Conservation (phyloP, 2,329 filamentous ascomycete species). For the Zasmidium cellare region DNA sequence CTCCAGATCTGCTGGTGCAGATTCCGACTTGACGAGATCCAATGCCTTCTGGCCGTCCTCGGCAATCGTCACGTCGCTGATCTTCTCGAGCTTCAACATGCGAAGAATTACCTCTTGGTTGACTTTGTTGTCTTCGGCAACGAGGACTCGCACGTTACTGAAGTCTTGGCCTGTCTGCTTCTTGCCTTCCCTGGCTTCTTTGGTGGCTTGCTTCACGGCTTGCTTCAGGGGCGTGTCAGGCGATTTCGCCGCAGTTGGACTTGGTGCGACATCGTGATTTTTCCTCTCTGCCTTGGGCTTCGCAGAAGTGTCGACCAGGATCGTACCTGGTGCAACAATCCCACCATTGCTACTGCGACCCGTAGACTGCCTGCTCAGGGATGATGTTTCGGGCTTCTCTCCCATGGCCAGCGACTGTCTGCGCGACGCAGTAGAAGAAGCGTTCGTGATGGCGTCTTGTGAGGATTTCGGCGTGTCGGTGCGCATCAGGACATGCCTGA, state of each 20-base stretch:
- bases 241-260: not conserved
- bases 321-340: not conserved
- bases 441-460: constrained; percentile 1
- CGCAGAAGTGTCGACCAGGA: not conserved
- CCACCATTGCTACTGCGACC: not conserved
- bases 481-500: constrained; percentile 65
- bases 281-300: not conserved
- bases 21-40: constrained; percentile 67
- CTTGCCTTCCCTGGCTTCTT: constrained; percentile 56
- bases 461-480: not conserved
- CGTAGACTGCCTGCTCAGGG: constrained; percentile 1
- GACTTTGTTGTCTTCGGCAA: constrained; percentile 76
- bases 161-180: constrained; percentile 43
- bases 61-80: constrained; percentile 83
- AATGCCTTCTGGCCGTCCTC: constrained; percentile 68
- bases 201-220: constrained; percentile 43
- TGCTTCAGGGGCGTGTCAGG: constrained; percentile 26
- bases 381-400: not conserved
- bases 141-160: constrained; percentile 75
- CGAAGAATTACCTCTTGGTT: constrained; percentile 62
- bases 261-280: not conserved
- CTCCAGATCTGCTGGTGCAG: constrained; percentile 3
- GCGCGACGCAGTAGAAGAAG: constrained; percentile 3
- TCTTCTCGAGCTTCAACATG: constrained; percentile 72
- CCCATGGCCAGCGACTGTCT: constrained; percentile 4